phyloP scores from a whole-genome alignment of 495 filamentous ascomycete species.

The Apiosordaria backusii region DNA sequence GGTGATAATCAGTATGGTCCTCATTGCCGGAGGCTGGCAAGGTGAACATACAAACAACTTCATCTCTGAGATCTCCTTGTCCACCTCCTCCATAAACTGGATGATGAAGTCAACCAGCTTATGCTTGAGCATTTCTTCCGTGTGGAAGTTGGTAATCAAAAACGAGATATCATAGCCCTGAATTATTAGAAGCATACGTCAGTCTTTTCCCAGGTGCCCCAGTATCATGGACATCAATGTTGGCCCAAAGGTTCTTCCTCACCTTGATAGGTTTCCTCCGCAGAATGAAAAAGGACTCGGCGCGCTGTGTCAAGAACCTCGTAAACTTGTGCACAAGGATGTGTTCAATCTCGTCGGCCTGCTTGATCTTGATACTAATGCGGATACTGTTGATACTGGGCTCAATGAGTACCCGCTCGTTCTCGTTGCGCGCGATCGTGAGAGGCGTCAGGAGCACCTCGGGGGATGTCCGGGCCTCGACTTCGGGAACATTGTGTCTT shows the following conservation, averaged over 20 bases:
- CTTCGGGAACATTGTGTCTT: constrained; percentile 95
- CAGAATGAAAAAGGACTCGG: constrained; percentile 96
- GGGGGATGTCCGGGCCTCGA: constrained; percentile 87
- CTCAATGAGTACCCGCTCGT: constrained; percentile 90
- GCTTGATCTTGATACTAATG: constrained; percentile 96
- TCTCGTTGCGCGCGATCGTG: constrained; percentile 86
- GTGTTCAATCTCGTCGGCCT: constrained; percentile 97
- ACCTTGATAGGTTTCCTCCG: constrained; percentile 94
- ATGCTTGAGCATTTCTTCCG: constrained; percentile 96
- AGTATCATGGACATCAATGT: neutral
- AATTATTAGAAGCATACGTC: neutral
- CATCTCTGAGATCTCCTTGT: constrained; percentile 99
- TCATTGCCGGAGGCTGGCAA: neutral
- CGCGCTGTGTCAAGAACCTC: constrained; percentile 89
- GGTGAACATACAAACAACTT: constrained; percentile 84
- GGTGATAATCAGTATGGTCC: constrained; percentile 2
- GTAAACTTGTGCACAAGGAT: constrained; percentile 98
- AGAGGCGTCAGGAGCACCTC: constrained; percentile 94
- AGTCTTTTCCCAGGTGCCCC: neutral
- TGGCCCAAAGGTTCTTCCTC: constrained; percentile 8
- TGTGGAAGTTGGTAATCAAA: constrained; percentile 96
- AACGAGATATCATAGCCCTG: constrained; percentile 99
- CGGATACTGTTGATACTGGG: constrained; percentile 93
- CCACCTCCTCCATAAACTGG: constrained; percentile 98
- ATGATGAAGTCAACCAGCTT: constrained; percentile 99